phyloP scores from a whole-genome alignment of 2,329 filamentous ascomycete species.

The Orbilia javanica region DNA sequence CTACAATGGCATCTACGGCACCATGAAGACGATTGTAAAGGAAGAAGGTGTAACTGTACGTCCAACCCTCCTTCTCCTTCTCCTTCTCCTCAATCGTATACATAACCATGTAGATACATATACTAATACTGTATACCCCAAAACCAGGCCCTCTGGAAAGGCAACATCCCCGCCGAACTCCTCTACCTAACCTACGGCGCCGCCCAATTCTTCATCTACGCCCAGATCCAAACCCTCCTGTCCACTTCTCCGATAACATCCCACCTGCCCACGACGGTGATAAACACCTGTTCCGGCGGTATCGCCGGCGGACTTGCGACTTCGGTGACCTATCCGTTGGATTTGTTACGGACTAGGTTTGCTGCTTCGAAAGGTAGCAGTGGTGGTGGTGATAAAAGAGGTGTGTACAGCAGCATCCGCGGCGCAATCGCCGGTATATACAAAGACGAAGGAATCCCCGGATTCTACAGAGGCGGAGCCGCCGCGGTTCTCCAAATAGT shows the following conservation, averaged over 20 bases:
- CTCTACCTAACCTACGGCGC: constrained; percentile 93
- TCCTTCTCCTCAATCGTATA: too few species aligned
- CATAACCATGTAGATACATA: not conserved
- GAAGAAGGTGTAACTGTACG: constrained; percentile 81
- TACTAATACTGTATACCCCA: not conserved
- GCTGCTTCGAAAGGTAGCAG: constrained; percentile 71
- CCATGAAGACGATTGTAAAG: constrained; percentile 79
- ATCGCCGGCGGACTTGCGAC: constrained; percentile 85
- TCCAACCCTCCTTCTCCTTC: constrained; percentile 16
- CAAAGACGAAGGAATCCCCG: constrained; percentile 78
- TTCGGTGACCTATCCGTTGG: constrained; percentile 87
- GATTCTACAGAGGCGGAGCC: constrained; percentile 88
- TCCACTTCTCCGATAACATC: constrained; percentile 63
- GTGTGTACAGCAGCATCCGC: constrained; percentile 19
- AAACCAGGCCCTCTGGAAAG: constrained; percentile 83
- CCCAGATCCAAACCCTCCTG: constrained; percentile 71
- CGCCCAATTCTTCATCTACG: constrained; percentile 90
- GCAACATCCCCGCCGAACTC: constrained; percentile 93
- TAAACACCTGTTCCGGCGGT: constrained; percentile 82
- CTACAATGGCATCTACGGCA: constrained; percentile 82
- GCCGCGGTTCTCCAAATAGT: constrained; percentile 89
- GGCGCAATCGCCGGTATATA: constrained; percentile 69
- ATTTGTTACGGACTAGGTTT: constrained; percentile 92
- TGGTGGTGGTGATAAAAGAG: not conserved
- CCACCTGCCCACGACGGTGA: constrained; percentile 73